These are phyloP conservation scores for Penicillium pulvis DNA, from an alignment of 495 filamentous ascomycete species.

Conservation along the genomic window DNA sequence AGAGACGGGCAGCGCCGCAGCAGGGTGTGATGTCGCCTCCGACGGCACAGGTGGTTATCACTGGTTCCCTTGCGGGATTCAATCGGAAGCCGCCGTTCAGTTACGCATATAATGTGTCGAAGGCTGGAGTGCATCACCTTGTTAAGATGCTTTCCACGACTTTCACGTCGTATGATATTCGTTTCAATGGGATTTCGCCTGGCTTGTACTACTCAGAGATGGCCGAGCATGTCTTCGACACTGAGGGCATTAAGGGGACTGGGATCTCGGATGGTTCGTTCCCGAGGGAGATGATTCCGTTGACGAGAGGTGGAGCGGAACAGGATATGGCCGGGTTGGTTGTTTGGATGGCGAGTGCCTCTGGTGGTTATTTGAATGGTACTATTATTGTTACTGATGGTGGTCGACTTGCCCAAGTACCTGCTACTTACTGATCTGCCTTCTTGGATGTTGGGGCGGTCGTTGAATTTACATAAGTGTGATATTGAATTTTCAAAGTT, in stretches of 20 bases:
- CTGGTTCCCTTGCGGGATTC: slow-evolving; percentile 62
- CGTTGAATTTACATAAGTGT: neutral
- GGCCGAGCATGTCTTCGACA: slow-evolving; percentile 41
- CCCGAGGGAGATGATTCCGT: slow-evolving; percentile 49
- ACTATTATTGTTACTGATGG: slow-evolving; percentile 60
- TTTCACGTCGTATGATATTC: slow-evolving; percentile 59
- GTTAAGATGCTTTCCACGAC: slow-evolving; percentile 61
- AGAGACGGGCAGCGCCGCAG: slow-evolving; percentile 37
- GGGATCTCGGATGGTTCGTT: slow-evolving; percentile 46
- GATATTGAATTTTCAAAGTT: neutral
- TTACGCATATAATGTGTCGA: slow-evolving; percentile 64
- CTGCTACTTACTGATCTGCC: slow-evolving; percentile 45
- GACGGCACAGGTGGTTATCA: slow-evolving; percentile 64
- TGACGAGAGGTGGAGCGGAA: slow-evolving; percentile 52
- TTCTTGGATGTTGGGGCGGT: neutral
- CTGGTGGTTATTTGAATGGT: slow-evolving; percentile 64
- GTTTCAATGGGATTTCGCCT: slow-evolving; percentile 66
- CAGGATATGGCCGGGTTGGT: slow-evolving; percentile 67
- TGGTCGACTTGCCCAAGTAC: slow-evolving; percentile 53
- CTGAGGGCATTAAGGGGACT: slow-evolving; percentile 18
- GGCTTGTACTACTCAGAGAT: slow-evolving; percentile 68
- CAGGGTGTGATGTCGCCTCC: slow-evolving; percentile 45
- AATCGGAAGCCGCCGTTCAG: slow-evolving; percentile 57
- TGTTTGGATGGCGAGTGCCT: slow-evolving; percentile 63
- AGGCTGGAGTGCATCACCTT: slow-evolving; percentile 64